These are phyloP conservation scores for Ricinus communis DNA, from an alignment of 345 rosid species.

Conservation along the genomic window DNA sequence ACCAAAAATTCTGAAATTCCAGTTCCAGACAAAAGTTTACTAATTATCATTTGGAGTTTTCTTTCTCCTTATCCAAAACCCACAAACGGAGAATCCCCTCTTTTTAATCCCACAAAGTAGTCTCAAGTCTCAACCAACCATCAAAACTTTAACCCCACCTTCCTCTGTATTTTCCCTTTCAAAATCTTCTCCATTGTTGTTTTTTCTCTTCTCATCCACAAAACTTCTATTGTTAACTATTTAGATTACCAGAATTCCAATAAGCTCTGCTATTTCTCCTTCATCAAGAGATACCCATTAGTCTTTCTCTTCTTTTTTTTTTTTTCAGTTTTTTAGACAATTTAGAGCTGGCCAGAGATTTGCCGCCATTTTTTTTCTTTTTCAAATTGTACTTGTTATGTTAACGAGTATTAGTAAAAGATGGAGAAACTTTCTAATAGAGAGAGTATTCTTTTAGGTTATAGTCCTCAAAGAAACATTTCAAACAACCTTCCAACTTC, in stretches of 20 bases:
- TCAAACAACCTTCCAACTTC: slow-evolving; percentile 17
- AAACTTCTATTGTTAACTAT: not conserved
- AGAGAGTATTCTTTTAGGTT: slow-evolving; percentile 42
- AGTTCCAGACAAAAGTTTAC: slow-evolving; percentile 22
- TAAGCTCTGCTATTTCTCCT: not conserved
- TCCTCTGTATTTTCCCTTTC: slow-evolving; percentile 19
- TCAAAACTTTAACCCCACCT: slow-evolving; percentile 4
- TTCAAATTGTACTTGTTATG: not conserved
- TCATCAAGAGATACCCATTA: not conserved
- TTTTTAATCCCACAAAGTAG: not conserved
- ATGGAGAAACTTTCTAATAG: slow-evolving; percentile 38
- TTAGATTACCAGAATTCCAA: not conserved
- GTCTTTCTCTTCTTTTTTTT: too few relatives aligned
- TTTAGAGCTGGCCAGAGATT: not conserved
- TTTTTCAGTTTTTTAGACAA: slow-evolving; percentile 2
- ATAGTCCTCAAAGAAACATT: slow-evolving; percentile 25
- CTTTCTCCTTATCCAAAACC: slow-evolving; percentile 22
- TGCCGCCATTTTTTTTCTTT: slow-evolving; percentile 32
- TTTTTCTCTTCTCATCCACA: slow-evolving; percentile 2
- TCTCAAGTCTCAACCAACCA: not conserved
- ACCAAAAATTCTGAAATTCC: slow-evolving; percentile 17
- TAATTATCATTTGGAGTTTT: slow-evolving; percentile 20
- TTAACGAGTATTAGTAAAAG: not conserved
- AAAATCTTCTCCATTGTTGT: slow-evolving; percentile 3
- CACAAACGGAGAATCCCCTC: not conserved